phyloP scores from a whole-genome alignment of 257 asterid genomes.

The Petrea volubilis region DNA sequence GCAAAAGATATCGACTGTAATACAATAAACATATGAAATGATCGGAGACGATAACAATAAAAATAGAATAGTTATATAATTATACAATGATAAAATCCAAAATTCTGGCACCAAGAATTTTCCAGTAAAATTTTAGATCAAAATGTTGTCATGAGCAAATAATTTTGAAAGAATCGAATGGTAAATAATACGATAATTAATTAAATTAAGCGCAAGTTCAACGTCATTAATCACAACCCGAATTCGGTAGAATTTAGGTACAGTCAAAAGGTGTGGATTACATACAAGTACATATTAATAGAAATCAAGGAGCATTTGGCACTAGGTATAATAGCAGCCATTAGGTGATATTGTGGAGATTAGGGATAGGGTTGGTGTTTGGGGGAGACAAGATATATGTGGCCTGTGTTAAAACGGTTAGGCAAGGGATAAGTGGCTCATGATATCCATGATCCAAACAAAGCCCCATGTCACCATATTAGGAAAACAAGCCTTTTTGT shows the following conservation, averaged over 20 bases:
- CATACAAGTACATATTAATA: not conserved
- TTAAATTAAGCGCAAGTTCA: not conserved
- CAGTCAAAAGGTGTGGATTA: not conserved
- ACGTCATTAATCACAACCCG: not conserved
- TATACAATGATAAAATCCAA: no score
- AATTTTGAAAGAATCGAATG: no score
- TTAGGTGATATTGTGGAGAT: slow-evolving; percentile 14
- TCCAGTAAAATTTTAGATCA: no score
- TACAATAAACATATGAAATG: no score
- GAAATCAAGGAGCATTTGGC: not conserved
- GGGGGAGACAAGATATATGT: slow-evolving; percentile 8
- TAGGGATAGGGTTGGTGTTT: not conserved
- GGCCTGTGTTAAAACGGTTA: not conserved
- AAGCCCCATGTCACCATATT: no score
- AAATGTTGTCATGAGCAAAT: no score
- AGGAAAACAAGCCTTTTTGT: no score
- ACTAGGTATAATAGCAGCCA: not conserved
- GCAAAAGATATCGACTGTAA: no score
- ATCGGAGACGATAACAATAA: no score
- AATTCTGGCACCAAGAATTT: no score
- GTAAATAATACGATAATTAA: no score
- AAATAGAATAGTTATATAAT: no score
- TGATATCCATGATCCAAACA: not conserved
- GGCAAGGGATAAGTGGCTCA: slow-evolving; percentile 7
- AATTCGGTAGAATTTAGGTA: slow-evolving; percentile 6